Conservation (phyloP, 257 asterid species). For the Perilla frutescens region DNA sequence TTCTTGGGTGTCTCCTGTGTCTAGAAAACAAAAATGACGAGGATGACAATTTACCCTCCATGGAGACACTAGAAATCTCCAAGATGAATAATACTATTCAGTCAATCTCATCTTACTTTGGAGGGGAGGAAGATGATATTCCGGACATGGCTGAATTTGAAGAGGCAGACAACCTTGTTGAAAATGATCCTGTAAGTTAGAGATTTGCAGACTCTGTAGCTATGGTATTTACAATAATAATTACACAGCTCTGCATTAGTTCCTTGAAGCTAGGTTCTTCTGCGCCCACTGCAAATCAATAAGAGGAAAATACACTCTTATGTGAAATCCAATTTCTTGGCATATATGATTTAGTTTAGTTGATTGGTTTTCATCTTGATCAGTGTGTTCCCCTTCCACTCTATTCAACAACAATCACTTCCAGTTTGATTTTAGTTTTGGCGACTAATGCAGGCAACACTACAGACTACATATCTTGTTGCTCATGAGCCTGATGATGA, state of each 20-base stretch:
- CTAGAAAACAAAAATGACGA: constrained; percentile 68
- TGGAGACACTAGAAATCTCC: constrained; percentile 83
- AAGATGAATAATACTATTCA: constrained; percentile 65
- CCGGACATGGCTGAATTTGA: constrained; percentile 93
- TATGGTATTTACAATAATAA: neutral
- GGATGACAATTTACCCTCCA: constrained; percentile 83
- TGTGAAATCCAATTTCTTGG: constrained; percentile 15
- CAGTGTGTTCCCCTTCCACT: neutral
- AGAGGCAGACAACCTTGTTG: constrained; percentile 79
- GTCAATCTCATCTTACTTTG: constrained; percentile 81
- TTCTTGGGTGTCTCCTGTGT: constrained; percentile 35
- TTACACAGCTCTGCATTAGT: neutral
- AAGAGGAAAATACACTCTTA: neutral
- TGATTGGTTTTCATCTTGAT: constrained; percentile 13
- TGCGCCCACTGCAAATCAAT: neutral
- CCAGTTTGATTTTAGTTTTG: neutral
- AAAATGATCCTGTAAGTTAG: constrained; percentile 81
- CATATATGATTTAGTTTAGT: neutral
- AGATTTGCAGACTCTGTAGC: constrained; percentile 1
- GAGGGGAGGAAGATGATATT: constrained; percentile 91
- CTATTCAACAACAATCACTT: neutral
- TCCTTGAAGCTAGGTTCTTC: neutral
- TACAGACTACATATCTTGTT: constrained; percentile 70
- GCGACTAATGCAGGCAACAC: constrained; percentile 71
- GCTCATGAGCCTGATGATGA: constrained; percentile 97